Percentiles rank a stretch among this genome's conserved stretches.
These are phyloP conservation scores for Hordeum pubiflorum DNA, from an alignment of 202 grass and related monocot genomes.

Conservation along the genomic window DNA sequence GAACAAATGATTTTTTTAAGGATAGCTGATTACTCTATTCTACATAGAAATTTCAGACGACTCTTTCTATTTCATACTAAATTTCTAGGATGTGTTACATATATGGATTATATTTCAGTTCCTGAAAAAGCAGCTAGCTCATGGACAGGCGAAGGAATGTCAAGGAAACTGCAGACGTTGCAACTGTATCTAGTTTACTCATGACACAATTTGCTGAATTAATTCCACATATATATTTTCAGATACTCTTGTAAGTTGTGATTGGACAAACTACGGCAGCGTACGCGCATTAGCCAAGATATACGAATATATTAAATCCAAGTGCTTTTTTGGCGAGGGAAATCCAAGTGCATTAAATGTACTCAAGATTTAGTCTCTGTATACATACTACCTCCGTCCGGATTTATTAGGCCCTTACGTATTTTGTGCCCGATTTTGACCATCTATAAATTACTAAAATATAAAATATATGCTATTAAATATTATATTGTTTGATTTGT, in stretches of 20 bases:
- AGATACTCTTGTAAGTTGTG: background rate
- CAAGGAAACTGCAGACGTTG: background rate
- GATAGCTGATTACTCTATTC: background rate
- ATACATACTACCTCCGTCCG: background rate
- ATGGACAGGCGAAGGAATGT: background rate
- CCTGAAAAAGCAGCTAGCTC: too few species aligned
- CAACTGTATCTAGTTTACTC: background rate
- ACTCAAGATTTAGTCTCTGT: constrained; percentile 22
- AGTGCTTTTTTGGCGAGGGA: too few species aligned
- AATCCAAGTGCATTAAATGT: background rate
- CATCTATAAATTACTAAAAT: too few species aligned
- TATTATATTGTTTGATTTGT: too few species aligned
- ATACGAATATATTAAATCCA: too few species aligned
- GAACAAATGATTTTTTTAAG: background rate
- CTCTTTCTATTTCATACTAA: background rate
- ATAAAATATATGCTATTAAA: too few species aligned
- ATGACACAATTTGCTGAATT: background rate
- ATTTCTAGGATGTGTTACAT: background rate
- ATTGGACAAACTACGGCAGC: background rate
- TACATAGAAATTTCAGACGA: background rate
- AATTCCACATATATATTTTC: background rate
- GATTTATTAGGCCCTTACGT: too few species aligned
- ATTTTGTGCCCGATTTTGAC: too few species aligned
- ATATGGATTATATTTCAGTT: too few species aligned
- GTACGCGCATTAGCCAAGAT: too few species aligned